phyloP scores from a whole-genome alignment of 805 yeast genomes.

The Kuraishia molischiana region DNA sequence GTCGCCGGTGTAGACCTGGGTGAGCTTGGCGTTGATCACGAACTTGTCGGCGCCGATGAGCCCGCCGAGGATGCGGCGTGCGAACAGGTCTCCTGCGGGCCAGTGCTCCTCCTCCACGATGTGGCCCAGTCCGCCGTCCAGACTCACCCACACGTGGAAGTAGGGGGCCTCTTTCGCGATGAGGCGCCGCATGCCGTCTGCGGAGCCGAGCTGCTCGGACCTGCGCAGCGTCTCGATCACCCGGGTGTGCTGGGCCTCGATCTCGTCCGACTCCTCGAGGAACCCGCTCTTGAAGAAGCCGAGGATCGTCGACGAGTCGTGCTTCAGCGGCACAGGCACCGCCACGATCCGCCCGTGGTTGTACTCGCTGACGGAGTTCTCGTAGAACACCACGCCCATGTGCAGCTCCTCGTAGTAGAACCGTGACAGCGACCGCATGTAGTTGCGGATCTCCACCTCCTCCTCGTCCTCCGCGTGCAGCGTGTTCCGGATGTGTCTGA shows the following conservation, averaged over 20 bases:
- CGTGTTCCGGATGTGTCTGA: constrained; percentile 27
- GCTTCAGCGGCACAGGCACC: constrained; percentile 28
- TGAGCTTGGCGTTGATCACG: constrained; percentile 20
- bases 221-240: constrained; percentile 27
- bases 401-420: constrained; percentile 26
- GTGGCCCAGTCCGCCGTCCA: constrained; percentile 41
- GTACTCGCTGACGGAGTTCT: constrained; percentile 22
- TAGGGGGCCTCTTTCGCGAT: constrained; percentile 39
- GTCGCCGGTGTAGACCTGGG: constrained; percentile 9
- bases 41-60: constrained; percentile 27
- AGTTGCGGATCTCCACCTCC: constrained; percentile 29
- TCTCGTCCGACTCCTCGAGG: constrained; percentile 24
- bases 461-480: constrained; percentile 32
- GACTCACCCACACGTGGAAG: constrained; percentile 38
- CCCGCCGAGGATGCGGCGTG: constrained; percentile 36
- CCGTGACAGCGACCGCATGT: constrained; percentile 28
- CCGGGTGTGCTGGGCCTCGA: constrained; percentile 24
- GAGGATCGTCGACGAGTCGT: constrained; percentile 17
- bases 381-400: constrained; percentile 33
- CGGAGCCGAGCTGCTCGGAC: constrained; percentile 11
- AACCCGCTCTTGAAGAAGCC: constrained; percentile 35
- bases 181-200: constrained; percentile 17
- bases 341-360: constrained; percentile 32
- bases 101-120: constrained; percentile 33
- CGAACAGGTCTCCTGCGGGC: constrained; percentile 38